phyloP scores from a whole-genome alignment of 1,284 basidiomycete genomes.

The Takashimella tepidaria region DNA sequence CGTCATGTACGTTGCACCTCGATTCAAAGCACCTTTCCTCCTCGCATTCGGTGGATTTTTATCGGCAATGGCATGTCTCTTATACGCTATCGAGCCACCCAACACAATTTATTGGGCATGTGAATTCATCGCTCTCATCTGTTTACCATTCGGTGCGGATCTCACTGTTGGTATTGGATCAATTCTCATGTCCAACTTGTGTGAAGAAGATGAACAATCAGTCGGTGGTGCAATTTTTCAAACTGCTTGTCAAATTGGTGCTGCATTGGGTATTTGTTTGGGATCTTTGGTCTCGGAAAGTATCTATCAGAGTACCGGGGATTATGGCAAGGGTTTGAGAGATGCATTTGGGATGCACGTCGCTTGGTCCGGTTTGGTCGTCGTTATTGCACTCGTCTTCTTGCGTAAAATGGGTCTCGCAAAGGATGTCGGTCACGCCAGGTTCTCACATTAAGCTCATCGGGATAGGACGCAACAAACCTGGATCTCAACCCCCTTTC shows the following conservation, averaged over 20 bases:
- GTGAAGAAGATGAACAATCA: conserved; percentile 30
- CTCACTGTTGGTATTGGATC: conserved; percentile 31
- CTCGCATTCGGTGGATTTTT: conserved; percentile 25
- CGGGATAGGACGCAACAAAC: too few species aligned
- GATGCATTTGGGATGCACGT: conserved; percentile 24
- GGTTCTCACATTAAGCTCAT: neutral
- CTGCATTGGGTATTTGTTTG: conserved; percentile 28
- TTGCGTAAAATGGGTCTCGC: conserved; percentile 15
- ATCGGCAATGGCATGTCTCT: conserved; percentile 19
- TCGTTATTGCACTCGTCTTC: conserved; percentile 9
- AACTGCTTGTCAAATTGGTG: conserved; percentile 24
- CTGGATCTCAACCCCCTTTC: neutral
- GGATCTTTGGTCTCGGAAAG: conserved; percentile 16
- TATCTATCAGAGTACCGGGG: conserved; percentile 9
- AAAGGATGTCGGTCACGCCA: conserved; percentile 8
- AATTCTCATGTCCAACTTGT: conserved; percentile 35
- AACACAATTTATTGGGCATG: conserved; percentile 32
- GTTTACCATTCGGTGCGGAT: conserved; percentile 33
- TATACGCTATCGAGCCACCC: conserved; percentile 29
- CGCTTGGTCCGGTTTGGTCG: conserved; percentile 18
- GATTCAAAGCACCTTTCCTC: conserved; percentile 24
- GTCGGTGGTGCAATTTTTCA: conserved; percentile 35
- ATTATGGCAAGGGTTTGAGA: conserved; percentile 15
- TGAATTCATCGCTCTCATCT: conserved; percentile 28
- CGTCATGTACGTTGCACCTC: conserved; percentile 25